Evolutionary conservation across 2,329 filamentous ascomycete genomes (phyloP).

Genomic region (Rutstroemia sydowiana): DNA sequence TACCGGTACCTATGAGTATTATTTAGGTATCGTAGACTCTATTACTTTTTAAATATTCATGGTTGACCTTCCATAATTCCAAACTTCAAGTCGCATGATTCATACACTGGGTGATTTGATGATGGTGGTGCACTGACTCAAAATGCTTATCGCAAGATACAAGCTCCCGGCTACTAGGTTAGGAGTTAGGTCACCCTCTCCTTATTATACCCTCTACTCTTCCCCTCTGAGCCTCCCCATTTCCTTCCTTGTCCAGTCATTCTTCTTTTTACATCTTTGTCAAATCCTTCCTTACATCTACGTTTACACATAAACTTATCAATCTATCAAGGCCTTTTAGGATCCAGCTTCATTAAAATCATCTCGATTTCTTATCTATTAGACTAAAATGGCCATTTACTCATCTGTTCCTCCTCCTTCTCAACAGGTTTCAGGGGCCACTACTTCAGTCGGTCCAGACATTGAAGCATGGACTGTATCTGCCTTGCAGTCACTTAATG

Average conservation of each 20-base stretch:
- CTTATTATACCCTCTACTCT: not conserved
- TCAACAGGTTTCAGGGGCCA: constrained; percentile 24
- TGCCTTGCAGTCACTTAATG: constrained; percentile 47
- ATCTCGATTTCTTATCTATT: constrained; percentile 1
- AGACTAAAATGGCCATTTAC: constrained; percentile 42
- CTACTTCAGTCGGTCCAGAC: constrained; percentile 37
- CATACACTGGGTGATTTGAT: too few species aligned
- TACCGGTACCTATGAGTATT: too few species aligned
- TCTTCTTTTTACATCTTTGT: not conserved
- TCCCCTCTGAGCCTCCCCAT: not conserved
- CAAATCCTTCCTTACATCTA: not conserved
- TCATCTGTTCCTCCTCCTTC: constrained; percentile 45
- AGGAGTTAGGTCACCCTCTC: too few species aligned
- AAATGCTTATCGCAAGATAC: constrained; percentile 4
- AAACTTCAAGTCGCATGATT: not conserved
- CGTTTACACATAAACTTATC: not conserved
- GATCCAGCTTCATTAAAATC: not conserved
- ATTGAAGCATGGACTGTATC: constrained; percentile 62
- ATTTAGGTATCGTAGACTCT: too few species aligned
- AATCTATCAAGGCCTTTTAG: too few species aligned
- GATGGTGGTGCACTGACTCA: not conserved
- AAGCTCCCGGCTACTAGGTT: not conserved
- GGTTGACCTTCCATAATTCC: not conserved
- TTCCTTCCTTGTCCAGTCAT: too few species aligned
- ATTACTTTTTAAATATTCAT: too few species aligned